Evolutionary conservation across 2,329 filamentous ascomycete species (phyloP), one percentile per base, ranked within the genome.

Genomic region (Stachybotrys elegans): DNA sequence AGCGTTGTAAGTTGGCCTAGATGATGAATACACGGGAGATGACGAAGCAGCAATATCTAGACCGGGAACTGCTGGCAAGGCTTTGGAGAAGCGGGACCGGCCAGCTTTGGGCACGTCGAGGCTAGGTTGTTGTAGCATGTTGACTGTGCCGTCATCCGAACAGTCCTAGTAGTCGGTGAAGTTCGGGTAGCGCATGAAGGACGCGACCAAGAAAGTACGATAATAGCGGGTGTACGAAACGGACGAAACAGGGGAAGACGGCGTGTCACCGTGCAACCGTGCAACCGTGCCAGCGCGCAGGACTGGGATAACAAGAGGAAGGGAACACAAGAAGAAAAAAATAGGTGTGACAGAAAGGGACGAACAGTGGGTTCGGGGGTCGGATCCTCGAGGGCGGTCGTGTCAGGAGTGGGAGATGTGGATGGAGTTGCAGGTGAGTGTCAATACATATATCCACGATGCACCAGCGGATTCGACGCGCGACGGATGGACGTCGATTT

Each of bases 71-170:
- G 68, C 65, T 25, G 76, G 77, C 50, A 81, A 64, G 25, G 75
- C 76, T 63, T 81, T 81, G 57, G 76, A 79, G 62, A 76, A 78
- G 58, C 76, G 75, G 53, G 76, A 79, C 43, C 67, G 64, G 53
- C 73, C 73, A 50, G 57, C 60, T 56, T 58, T 63, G 53, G 56
- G 56, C 45, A 51, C 55, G 45, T 55, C 49, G 43, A 57, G 51
- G 45, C 51, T 51, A 43, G 37, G 37, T 40, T 22, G 20, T 13
- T 40, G 37, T 16, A 40, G 17, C 37, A 40, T 40, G 11, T 23
- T 40, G 37, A 16, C 5, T 13, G n/a, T 13, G 37, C 22, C 27
- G 31, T 40, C 37, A 25, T 40, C 37, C 37, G 22, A 34, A 14
- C 31, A 34, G n/a, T n/a, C n/a, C n/a, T n/a, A n/a, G n/a, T n/a